Base-by-base conservation (phyloP, 306 rosid species). In the Spatholobus suberectus region DNA sequence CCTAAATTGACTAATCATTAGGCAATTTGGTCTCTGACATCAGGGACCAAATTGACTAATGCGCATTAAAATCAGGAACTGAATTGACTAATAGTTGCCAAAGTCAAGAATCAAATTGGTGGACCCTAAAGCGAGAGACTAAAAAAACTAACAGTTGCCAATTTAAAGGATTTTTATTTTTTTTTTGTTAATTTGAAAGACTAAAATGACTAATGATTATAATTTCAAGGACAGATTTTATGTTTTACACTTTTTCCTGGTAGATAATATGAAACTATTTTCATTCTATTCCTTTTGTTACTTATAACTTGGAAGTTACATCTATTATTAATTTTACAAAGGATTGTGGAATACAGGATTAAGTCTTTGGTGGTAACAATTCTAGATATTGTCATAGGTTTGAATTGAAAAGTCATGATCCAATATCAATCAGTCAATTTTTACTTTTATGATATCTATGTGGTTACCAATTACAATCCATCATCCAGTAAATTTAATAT, bases 291-390 rank as follows among this genome's bases (percentile, higher is more conserved):
- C 26, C 20, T 62, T 78, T 49, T 61, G 51, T 24, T 37, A 15
- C n/a, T 35, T 17, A 24, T 61, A 57, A 20, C 44, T 63, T 63
- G 24, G 15, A 75, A 20, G 51, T 81, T 59, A 26, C 43, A 63
- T 51, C 37, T 51, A 51, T 13, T 2, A 52, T 6, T 37, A 24
- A 13, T 29, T 66, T 37, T 23, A 6, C 37, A 26, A 13, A 35
- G 34, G 52, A 65, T 0, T 34, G 41, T 23, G 43, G 66, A 34
- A 11, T 35, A 4, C 20, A 12, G 7, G 3, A 43, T 24, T 59
- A 71, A 32, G n/a, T 44, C n/a, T 72, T 58, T 59, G 59, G 47
- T 57, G 59, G 72, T 70, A 70, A 41, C 20, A 52, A 24, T 68
- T 54, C 21, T 9, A 27, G 63, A 54, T 61, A 43, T 41, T 72